Evolutionary conservation across 768 basidiomycete species (phyloP), one percentile per base, ranked within the genome.

Genomic region (Agaricus sinodeliciosus): DNA sequence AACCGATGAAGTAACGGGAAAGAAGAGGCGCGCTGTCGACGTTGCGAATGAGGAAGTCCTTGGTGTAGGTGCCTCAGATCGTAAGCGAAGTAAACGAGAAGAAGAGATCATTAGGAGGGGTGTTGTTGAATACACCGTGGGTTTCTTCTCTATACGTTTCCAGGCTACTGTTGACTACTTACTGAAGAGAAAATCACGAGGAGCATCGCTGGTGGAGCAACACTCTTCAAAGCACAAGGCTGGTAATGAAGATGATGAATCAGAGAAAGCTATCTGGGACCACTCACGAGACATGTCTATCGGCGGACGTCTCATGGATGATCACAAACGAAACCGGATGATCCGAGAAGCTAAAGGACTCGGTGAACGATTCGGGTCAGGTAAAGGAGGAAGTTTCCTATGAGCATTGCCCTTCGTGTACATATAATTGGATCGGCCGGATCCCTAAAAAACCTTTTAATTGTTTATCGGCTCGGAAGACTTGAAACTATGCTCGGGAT

Each of bases 1-100:
- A n/a, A 84, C 84, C 1, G 95, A 98, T 63, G 95, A 99, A 66
- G 85, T 96, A 1, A 79, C 85, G n/a, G 95, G 96, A 39, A 92
- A 90, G 69, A 87, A 90, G 61, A 78, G 87, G 53, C 80, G 85
- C 16, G 85, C 82, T 3, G 77, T 65, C 22, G 85, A 88, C 52
- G 71, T 72, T 0, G 76, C 73, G 15, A 67, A 62, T 4, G 74
- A 63, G 4, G 77, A 65, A 16, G 72, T 67, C 0, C 72, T 71
- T 8, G 76, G 73, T 3, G 71, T 70, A 5, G 72, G 69, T 27
- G 19, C 54, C 7, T 62, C 64, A 4, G 76, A 75, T 22, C 75
- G 69, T 57, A 87, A 85, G 68, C 72, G 80, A 57, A 75, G 80
- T 55, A 78, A 72, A 60, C 69, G 77, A 57, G 90, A 93, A 47